Evolutionary conservation across 2,329 filamentous ascomycete genomes (phyloP), one percentile per base, ranked within the genome.

Genomic region (Xylariaceae sp.): DNA sequence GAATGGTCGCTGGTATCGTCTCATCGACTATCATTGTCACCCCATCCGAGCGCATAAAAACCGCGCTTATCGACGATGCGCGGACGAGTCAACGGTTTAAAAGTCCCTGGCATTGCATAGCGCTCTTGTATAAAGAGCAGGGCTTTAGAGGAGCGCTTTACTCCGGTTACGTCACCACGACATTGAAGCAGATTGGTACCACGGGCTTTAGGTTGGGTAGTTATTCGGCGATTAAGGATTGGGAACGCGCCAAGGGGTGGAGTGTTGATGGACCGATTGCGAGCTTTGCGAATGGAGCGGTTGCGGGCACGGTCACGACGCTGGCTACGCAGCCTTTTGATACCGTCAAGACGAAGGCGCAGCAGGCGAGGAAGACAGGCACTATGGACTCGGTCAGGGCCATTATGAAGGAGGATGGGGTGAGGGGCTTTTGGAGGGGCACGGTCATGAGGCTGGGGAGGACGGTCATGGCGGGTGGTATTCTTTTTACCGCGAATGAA

Each of bases 1-100:
- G 82, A 31, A 84, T 86, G 80, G 68, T 74, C 0, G 77, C 80
- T 0, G 82, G 82, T 2, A 74, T 83, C 1, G 75, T 82, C 0
- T 80, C 83, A 19, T 80, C 75, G 13, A 75, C 81, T 1, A 71
- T 78, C 16, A 77, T 81, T 36, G 82, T 86, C 3, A 86, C 83
- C 14, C 83, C 83, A 0, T 81, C 80, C 0, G 83, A 86, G 64
- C 75, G 83, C 40, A 79, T 86, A 66, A 86, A 86, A 64, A 86
- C 83, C 0, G 82, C 81, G 1, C 66, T 85, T 12, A 86, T 86
- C 54, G 82, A 86, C 63, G 82, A 86, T 60, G 81, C 66, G 33
- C 57, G 58, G 14, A 66, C 63, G 4, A 7, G 17, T n/a, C 60
- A 46, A 9, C 63, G 64, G 16, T 85, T 82, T 63, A 70, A 68